Evolutionary conservation across 2,329 filamentous ascomycete genomes (phyloP).

Genomic region (Fusarium concolor): DNA sequence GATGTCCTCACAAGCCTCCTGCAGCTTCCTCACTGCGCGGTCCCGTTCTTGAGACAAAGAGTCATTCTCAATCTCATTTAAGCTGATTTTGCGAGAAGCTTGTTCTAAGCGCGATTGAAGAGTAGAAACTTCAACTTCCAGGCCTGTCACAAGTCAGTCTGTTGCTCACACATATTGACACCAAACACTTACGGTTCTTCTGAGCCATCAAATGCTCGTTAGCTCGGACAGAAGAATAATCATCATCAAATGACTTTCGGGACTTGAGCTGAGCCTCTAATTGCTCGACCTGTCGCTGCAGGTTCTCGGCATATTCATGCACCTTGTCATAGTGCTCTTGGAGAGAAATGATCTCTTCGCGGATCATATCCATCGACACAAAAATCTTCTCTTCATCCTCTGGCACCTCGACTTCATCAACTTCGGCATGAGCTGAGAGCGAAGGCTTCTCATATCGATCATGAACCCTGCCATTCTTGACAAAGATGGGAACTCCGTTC

Average conservation of each 20-base stretch:
- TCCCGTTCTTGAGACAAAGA: constrained; percentile 73
- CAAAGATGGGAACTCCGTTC: constrained; percentile 67
- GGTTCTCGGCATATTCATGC: constrained; percentile 64
- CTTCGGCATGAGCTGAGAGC: constrained; percentile 56
- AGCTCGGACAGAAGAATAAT: constrained; percentile 57
- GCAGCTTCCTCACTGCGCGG: constrained; percentile 71
- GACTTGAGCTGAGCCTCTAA: constrained; percentile 63
- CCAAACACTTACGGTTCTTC: constrained; percentile 64
- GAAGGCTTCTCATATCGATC: constrained; percentile 55
- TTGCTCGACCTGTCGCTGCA: constrained; percentile 63
- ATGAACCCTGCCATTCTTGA: constrained; percentile 64
- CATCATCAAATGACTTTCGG: constrained; percentile 56
- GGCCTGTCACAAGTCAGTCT: constrained; percentile 53
- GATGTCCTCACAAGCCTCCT: constrained; percentile 69
- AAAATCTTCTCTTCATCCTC: constrained; percentile 69
- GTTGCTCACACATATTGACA: neutral
- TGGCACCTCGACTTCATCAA: constrained; percentile 63
- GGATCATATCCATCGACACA: constrained; percentile 72
- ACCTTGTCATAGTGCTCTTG: constrained; percentile 68
- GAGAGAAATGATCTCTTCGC: constrained; percentile 66
- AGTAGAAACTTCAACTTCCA: constrained; percentile 69
- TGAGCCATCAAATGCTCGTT: constrained; percentile 61
- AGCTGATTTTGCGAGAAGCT: constrained; percentile 69
- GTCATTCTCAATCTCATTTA: constrained; percentile 72
- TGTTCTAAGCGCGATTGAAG: constrained; percentile 72